A percentile compares a stretch with the other conserved stretches of the same genome.
Evolutionary conservation across 192 early-diverging fungal genomes (phyloP).

Genomic region (Backusella tarrabulga): DNA sequence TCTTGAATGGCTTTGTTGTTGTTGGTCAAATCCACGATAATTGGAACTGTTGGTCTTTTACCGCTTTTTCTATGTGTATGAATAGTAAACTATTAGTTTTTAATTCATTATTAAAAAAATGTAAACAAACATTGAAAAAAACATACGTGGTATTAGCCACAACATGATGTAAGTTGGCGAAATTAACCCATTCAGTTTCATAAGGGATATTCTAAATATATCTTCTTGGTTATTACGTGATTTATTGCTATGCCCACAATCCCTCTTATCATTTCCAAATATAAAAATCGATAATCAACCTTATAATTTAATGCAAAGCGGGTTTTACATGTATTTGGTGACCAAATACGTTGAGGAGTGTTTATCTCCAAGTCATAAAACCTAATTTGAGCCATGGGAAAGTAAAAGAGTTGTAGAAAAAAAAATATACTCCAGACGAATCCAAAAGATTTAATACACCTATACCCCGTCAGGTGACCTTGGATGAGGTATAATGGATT

Average conservation of each 20-base stretch:
- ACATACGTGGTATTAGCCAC: constrained; percentile 16
- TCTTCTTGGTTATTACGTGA: neutral
- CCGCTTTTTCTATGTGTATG: constrained; percentile 7
- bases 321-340: constrained; percentile 27
- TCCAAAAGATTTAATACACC: neutral
- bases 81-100: neutral
- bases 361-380: constrained; percentile 20
- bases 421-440: neutral
- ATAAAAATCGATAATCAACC: neutral
- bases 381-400: constrained; percentile 15
- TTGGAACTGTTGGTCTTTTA: constrained; percentile 40
- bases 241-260: neutral
- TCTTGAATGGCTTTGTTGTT: constrained; percentile 40
- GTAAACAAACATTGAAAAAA: neutral
- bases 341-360: constrained; percentile 9
- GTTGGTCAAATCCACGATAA: constrained; percentile 29
- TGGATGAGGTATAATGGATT: neutral
- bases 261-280: neutral
- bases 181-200: constrained; percentile 21
- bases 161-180: constrained; percentile 4
- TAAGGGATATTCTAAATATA: constrained; percentile 20
- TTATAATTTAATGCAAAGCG: constrained; percentile 25
- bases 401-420: neutral
- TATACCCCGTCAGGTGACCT: neutral
- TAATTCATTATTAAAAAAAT: neutral